Evolutionary conservation across 345 rosid species (phyloP), one percentile per base, ranked within the genome.

Genomic region (Hypericum perforatum): DNA sequence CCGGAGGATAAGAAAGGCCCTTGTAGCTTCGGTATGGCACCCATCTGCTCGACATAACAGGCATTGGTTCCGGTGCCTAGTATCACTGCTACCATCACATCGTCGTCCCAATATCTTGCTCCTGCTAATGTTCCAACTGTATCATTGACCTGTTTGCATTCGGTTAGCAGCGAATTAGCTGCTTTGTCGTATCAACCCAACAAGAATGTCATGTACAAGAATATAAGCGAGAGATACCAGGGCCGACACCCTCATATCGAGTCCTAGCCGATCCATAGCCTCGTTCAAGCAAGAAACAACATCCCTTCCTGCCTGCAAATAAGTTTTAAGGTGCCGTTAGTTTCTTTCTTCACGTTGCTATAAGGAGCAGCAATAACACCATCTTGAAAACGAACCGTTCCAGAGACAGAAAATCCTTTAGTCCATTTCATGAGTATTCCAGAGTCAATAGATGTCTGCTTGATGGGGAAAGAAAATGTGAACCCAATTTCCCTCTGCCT

Each of bases 11-110:
- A 67, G 50, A 63, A 58, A 0, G 60, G 53, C 38, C 68, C 74
- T 6, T 55, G 70, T 14, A 86, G 56, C 73, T 84, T 89, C 37
- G 79, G 94, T 74, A 83, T 89, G 42, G 73, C 70, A 63, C 77
- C 63, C 43, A 65, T 72, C 56, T 76, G 71, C 49, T 89, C 95
- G 40, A 89, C 84, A 64, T 89, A 89, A 75, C 95, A 85, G 67
- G 95, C 97, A 57, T 89, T 83, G 12, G 97, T 89, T 45, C 95
- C 95, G 0, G 95, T 89, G 51, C 95, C 97, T 71, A 89, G 74
- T 70, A 89, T 89, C 47, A 89, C 97, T 59, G 92, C 90, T 50
- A 72, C 84, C 85, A 81, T 66, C 40, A 86, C 90, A 80, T 89
- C 94, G 53, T 83, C 72, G 40, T 89, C 95, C 88, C 78, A 75